phyloP scores from a whole-genome alignment of 192 early-diverging fungal species.

The Powellomyces hirtus region DNA sequence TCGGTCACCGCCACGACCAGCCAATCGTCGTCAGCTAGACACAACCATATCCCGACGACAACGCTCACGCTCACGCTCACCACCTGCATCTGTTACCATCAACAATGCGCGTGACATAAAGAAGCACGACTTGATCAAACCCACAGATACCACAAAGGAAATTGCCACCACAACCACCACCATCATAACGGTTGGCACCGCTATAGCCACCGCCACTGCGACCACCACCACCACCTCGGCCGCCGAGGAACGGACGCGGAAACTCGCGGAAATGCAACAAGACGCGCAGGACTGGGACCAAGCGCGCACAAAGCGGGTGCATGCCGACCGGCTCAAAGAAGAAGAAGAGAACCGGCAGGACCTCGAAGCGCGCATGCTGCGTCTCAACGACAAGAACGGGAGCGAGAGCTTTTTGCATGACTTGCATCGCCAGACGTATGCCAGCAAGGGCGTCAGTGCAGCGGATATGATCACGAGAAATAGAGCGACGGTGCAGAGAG shows the following conservation, averaged over 20 bases:
- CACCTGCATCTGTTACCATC: background rate
- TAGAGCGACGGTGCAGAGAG: conserved; percentile 34
- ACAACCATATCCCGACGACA: background rate
- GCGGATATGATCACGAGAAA: conserved; percentile 47
- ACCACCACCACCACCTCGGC: background rate
- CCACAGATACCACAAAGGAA: background rate
- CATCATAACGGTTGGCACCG: background rate
- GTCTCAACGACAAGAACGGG: conserved; percentile 10
- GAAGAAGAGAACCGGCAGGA: conserved; percentile 34
- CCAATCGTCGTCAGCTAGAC: background rate
- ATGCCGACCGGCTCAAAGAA: conserved; percentile 21
- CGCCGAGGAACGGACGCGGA: conserved; percentile 19
- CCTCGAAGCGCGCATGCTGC: conserved; percentile 21
- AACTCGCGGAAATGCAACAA: conserved; percentile 37
- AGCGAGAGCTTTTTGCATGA: conserved; percentile 31
- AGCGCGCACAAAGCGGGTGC: conserved; percentile 24
- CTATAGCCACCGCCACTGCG: background rate
- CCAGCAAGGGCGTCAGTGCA: conserved; percentile 9
- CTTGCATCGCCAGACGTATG: conserved; percentile 7
- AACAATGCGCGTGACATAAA: too few species aligned
- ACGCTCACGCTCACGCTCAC: background rate
- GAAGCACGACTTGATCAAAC: too few species aligned
- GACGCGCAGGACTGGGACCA: conserved; percentile 36
- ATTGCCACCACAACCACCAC: background rate
- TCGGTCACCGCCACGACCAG: background rate